phyloP scores from a whole-genome alignment of 805 yeast genomes.

The Lachancea fermentati region DNA sequence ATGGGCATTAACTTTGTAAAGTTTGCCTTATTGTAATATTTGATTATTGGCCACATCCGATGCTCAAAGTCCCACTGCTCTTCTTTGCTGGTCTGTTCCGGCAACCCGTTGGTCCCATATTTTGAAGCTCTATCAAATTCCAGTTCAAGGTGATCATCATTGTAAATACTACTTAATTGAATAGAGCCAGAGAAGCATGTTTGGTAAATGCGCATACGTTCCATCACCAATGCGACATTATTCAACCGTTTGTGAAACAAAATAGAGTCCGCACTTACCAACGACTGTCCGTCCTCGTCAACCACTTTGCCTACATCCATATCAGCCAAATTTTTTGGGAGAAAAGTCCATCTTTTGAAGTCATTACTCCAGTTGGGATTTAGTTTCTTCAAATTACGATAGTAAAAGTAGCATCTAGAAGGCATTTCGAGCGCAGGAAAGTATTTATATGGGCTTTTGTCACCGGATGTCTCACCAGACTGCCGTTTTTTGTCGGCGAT shows the following conservation, averaged over 20 bases:
- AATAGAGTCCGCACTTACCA: conserved; percentile 6
- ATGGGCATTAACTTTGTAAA: conserved; percentile 16
- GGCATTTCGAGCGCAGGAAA: conserved; percentile 11
- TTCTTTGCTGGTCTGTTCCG: conserved; percentile 2
- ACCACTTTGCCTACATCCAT: conserved; percentile 2
- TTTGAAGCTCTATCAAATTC: neutral
- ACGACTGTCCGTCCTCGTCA: conserved; percentile 5
- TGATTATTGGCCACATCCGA: conserved; percentile 21
- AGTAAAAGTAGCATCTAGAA: conserved; percentile 15
- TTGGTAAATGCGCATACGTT: conserved; percentile 21
- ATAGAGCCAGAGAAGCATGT: conserved; percentile 12
- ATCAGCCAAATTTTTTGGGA: conserved; percentile 10
- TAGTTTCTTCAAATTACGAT: conserved; percentile 15
- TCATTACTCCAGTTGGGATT: conserved; percentile 18
- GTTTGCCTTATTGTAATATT: conserved; percentile 9
- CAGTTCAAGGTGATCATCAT: neutral
- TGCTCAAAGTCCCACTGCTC: conserved; percentile 21
- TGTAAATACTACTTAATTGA: neutral
- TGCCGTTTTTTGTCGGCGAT: conserved; percentile 4
- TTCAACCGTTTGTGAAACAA: conserved; percentile 5
- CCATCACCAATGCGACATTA: conserved; percentile 11
- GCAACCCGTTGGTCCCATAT: neutral
- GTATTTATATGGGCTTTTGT: conserved; percentile 6
- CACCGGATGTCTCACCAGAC: conserved; percentile 10
- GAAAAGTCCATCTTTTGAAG: conserved; percentile 7